Evolutionary conservation across 1,284 basidiomycete species (phyloP), one percentile per base, ranked within the genome.

Genomic region (Cutaneotrichosporon sp.): DNA sequence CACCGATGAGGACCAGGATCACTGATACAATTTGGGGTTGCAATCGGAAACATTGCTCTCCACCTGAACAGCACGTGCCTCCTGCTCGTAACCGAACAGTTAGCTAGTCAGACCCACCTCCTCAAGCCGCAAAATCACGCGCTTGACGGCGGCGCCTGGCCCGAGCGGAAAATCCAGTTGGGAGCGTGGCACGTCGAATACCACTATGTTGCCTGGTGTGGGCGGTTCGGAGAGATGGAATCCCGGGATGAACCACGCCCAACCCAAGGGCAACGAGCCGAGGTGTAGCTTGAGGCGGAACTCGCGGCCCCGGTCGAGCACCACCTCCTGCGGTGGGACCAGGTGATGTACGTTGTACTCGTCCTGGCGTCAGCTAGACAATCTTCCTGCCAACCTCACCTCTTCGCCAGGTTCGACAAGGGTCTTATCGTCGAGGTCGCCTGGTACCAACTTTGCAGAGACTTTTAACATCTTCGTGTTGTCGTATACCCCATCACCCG

Each of bases 171-270:
- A 92, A 75, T 92, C 90, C 22, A 90, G 70, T 58, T 91, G 88
- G 68, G 73, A 73, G 36, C 68, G 67, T 16, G 59, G 51, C 40
- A 61, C 59, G 38, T 55, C 59, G 40, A 61, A 55, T 2, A 40
- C 21, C 4, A 53, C 21, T 61, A 62, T 16, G 64, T 49, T 26
- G 49, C 30, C 30, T 53, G 34, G n/a, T 9, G n/a, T 18, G 11
- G 49, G 38, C 8, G 84, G 82, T 47, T 83, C 82, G 0, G 84
- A 81, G 79, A 91, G 85, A 72, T 92, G 90, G 81, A 92, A 92
- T 0, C 87, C 83, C 0, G 91, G 91, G 65, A 92, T 86, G 72
- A 92, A 83, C 91, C 90, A 92, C 60, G 87, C 77, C 90, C 90
- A 92, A 31, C 89, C 87, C 77, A 92, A 86, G 69, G 89, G 87